These are phyloP conservation scores for Podospora bellae-mahoneyi DNA, from an alignment of 495 filamentous ascomycete species.

Conservation along the genomic window DNA sequence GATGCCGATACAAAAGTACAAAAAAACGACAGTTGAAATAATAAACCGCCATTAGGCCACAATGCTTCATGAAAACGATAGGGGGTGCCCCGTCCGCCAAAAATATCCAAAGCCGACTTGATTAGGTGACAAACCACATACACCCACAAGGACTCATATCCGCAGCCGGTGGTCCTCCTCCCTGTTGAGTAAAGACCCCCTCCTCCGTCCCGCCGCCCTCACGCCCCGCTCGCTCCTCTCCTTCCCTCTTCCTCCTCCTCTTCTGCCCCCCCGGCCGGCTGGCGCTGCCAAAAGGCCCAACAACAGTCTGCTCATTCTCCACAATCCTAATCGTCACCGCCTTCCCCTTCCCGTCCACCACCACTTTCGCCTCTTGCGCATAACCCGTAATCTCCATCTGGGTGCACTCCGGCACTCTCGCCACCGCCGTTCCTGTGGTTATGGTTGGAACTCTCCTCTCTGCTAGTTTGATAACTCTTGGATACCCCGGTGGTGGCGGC, in stretches of 20 bases:
- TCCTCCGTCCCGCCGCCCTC: background rate
- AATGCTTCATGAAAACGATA: too few relatives aligned
- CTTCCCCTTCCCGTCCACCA: slow-evolving; percentile 39
- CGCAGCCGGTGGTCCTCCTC: background rate
- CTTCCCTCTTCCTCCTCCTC: background rate
- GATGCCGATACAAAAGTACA: background rate
- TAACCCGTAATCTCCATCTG: slow-evolving; percentile 61
- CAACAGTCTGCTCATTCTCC: slow-evolving; percentile 38
- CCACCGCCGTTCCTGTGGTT: slow-evolving; percentile 19
- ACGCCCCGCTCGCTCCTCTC: background rate
- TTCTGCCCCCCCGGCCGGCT: background rate
- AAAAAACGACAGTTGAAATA: background rate
- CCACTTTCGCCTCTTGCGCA: slow-evolving; percentile 35
- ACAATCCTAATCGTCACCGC: slow-evolving; percentile 55
- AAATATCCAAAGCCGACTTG: too few relatives aligned
- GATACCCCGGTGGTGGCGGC: slow-evolving; percentile 47
- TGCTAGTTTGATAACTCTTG: slow-evolving; percentile 73
- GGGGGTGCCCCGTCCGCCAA: too few relatives aligned
- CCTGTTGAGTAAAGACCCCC: background rate
- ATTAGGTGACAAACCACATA: slow-evolving; percentile 30
- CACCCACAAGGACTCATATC: slow-evolving; percentile 31
- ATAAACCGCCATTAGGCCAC: too few relatives aligned
- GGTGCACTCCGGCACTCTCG: slow-evolving; percentile 51
- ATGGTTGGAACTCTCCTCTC: slow-evolving; percentile 57
- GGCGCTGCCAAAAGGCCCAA: background rate